Conservation (phyloP, 1,284 basidiomycete genomes). For the Rhodotorula sp. region DNA sequence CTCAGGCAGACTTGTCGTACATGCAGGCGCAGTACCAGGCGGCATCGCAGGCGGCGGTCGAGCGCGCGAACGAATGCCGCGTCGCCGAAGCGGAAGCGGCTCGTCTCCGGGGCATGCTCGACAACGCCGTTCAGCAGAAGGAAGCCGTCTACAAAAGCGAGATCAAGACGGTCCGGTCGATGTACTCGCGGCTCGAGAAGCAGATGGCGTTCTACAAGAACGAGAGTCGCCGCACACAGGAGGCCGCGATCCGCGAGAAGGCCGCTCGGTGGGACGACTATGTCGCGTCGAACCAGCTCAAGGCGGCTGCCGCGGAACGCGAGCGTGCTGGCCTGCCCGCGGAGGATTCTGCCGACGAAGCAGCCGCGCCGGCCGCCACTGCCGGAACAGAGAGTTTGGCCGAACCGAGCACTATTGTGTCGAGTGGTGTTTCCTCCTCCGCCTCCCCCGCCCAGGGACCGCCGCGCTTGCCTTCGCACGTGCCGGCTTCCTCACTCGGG, state of each 20-base stretch:
- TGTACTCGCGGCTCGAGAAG: slow-evolving; percentile 16
- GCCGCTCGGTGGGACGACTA: slow-evolving; percentile 36
- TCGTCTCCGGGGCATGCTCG: slow-evolving; percentile 22
- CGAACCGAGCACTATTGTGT: neutral
- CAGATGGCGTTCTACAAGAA: slow-evolving; percentile 19
- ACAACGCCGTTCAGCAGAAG: slow-evolving; percentile 32
- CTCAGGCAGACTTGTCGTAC: slow-evolving; percentile 32
- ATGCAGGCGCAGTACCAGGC: slow-evolving; percentile 38
- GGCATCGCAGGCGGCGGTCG: slow-evolving; percentile 36
- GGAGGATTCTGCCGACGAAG: slow-evolving; percentile 22
- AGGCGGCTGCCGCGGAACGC: neutral
- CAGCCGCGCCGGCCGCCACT: neutral
- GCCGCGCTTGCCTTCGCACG: slow-evolving; percentile 4
- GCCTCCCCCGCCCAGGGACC: neutral
- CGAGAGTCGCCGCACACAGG: slow-evolving; percentile 13
- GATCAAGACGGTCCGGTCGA: slow-evolving; percentile 11
- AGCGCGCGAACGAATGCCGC: slow-evolving; percentile 32
- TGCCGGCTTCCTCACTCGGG: neutral
- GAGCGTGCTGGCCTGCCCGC: neutral
- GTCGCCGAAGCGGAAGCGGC: slow-evolving; percentile 33
- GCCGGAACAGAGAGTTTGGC: neutral
- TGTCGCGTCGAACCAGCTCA: slow-evolving; percentile 8
- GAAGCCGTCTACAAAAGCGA: slow-evolving; percentile 18
- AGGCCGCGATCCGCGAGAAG: slow-evolving; percentile 24
- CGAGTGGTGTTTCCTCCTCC: neutral